Percentiles rank a stretch among this genome's conserved stretches.
These are phyloP conservation scores for Blastocystis sp. DNA, from an alignment of 352 stramenopile genomes.

Conservation along the genomic window DNA sequence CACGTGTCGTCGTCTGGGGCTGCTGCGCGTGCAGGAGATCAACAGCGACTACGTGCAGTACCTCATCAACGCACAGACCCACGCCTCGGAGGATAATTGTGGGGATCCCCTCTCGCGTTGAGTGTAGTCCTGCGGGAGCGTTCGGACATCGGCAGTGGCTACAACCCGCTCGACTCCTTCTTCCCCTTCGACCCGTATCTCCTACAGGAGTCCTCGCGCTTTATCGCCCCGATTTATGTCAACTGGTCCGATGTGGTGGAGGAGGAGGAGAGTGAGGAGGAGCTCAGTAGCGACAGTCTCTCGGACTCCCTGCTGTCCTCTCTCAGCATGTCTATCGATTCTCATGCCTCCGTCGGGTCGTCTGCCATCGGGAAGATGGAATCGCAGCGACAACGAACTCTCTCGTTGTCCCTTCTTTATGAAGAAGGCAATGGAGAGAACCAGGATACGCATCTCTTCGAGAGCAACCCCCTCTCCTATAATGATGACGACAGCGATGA, in stretches of 20 bases:
- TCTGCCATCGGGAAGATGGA: not conserved
- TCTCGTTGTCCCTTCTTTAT: constrained; percentile 38
- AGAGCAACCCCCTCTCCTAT: constrained; percentile 50
- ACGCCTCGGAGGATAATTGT: not conserved
- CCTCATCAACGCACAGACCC: constrained; percentile 34
- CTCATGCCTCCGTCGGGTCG: not conserved
- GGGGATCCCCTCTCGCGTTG: not conserved
- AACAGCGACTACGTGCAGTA: constrained; percentile 48
- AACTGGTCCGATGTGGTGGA: constrained; percentile 73
- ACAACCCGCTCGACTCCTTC: constrained; percentile 76
- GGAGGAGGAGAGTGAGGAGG: constrained; percentile 19
- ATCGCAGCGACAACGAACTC: not conserved
- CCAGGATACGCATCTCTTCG: constrained; percentile 34
- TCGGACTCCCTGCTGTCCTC: constrained; percentile 6
- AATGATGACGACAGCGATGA: constrained; percentile 26
- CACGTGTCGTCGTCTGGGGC: not conserved
- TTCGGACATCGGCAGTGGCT: constrained; percentile 60
- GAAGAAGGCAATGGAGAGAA: not conserved
- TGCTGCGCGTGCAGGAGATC: not conserved
- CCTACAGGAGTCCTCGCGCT: constrained; percentile 78
- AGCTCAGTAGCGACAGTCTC: not conserved
- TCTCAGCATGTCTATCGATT: constrained; percentile 50
- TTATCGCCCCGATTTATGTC: constrained; percentile 80
- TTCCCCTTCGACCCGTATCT: constrained; percentile 95
- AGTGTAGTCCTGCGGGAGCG: not conserved